Evolutionary conservation across 1,284 basidiomycete genomes (phyloP).

Genomic region (Ganoderma lingzhi): DNA sequence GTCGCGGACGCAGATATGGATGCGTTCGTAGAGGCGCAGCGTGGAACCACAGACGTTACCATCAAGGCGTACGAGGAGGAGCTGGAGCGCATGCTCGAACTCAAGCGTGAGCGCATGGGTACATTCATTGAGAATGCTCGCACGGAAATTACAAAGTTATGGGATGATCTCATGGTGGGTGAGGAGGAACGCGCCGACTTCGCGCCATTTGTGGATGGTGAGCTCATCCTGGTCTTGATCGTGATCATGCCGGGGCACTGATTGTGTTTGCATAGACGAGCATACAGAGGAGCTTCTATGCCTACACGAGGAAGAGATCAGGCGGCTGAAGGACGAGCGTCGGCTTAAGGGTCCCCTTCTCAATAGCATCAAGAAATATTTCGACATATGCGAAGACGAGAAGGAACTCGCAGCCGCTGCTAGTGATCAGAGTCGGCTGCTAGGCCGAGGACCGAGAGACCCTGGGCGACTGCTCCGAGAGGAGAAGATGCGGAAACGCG

Average conservation of each 20-base stretch:
- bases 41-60: conserved; percentile 80
- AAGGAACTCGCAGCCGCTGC: conserved; percentile 87
- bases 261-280: conserved; percentile 63
- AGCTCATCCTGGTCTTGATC: conserved; percentile 33
- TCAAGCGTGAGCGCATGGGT: conserved; percentile 90
- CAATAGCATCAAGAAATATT: conserved; percentile 85
- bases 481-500: conserved; percentile 97
- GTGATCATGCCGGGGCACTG: background rate
- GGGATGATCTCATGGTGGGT: conserved; percentile 89
- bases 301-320: conserved; percentile 90
- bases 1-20: conserved; percentile 80
- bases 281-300: conserved; percentile 89
- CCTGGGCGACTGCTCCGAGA: conserved; percentile 86
- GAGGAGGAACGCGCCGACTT: conserved; percentile 87
- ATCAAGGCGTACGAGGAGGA: conserved; percentile 89
- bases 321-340: conserved; percentile 82
- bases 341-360: conserved; percentile 82
- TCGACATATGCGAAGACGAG: conserved; percentile 91
- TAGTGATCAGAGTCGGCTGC: conserved; percentile 78
- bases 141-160: conserved; percentile 82
- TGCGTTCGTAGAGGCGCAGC: conserved; percentile 79
- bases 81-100: conserved; percentile 87
- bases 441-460: conserved; percentile 82
- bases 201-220: conserved; percentile 83
- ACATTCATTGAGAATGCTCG: conserved; percentile 87